A percentile compares a stretch with the other conserved stretches of the same genome.
Conservation (phyloP, 2,329 filamentous ascomycete genomes). For the Verticillium albo-atrum region DNA sequence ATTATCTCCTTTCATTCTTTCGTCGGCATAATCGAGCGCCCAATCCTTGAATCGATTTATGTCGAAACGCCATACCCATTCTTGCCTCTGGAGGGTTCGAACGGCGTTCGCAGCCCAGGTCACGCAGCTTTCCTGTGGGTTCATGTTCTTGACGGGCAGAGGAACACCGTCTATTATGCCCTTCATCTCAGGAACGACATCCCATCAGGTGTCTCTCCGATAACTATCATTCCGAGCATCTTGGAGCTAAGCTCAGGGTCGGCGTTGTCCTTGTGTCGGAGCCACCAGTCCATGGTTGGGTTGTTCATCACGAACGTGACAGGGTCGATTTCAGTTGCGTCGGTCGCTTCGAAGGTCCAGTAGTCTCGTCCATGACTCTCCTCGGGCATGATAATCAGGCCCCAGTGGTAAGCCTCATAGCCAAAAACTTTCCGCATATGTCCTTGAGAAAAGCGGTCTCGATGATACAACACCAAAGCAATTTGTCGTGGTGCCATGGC, state of each 20-base stretch:
- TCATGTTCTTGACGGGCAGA: conserved; percentile 22
- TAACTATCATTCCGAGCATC: conserved; percentile 20
- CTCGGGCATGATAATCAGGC: conserved; percentile 18
- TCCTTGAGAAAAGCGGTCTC: conserved; percentile 21
- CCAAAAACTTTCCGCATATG: conserved; percentile 16
- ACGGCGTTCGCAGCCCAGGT: conserved; percentile 24
- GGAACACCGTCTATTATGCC: conserved; percentile 17
- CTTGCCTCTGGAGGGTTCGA: conserved; percentile 15
- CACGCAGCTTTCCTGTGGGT: conserved; percentile 29
- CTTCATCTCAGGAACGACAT: conserved; percentile 14
- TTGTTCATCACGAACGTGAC: conserved; percentile 24
- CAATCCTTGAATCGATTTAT: conserved; percentile 19
- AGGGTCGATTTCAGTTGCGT: conserved; percentile 21
- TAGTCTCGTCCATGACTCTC: background rate
- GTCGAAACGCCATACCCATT: conserved; percentile 19
- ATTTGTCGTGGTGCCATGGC: conserved; percentile 7
- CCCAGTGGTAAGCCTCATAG: conserved; percentile 26
- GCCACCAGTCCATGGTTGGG: conserved; percentile 27
- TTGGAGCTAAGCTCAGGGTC: conserved; percentile 15
- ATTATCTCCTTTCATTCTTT: conserved; percentile 15
- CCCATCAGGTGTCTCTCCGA: conserved; percentile 17
- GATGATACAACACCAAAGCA: conserved; percentile 20
- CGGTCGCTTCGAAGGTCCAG: conserved; percentile 22
- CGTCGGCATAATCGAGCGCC: conserved; percentile 20
- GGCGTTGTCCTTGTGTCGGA: conserved; percentile 12